Evolutionary conservation across 306 rosid genomes (phyloP).

Genomic region (Gillenia trifoliata): DNA sequence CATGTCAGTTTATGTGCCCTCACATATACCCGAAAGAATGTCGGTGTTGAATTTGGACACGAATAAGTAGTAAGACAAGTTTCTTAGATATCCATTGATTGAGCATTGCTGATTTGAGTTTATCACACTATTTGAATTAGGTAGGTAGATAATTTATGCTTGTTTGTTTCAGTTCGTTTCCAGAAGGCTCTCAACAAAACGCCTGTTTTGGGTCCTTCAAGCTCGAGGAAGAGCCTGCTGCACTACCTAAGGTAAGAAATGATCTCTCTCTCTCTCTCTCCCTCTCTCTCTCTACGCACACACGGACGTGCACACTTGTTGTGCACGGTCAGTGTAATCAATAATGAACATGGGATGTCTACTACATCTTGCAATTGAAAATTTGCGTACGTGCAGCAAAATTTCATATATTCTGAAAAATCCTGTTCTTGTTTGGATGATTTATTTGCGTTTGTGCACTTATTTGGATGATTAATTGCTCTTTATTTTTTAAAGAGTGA

Average conservation of each 20-base stretch:
- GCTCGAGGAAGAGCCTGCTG: conserved; percentile 47
- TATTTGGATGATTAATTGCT: not conserved
- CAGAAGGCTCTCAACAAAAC: conserved; percentile 48
- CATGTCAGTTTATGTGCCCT: conserved; percentile 54
- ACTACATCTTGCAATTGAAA: not conserved
- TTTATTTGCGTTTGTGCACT: no score
- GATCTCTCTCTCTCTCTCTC: no score
- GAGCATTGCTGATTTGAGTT: not conserved
- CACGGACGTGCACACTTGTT: not conserved
- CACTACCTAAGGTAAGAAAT: conserved; percentile 57
- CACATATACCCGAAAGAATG: conserved; percentile 40
- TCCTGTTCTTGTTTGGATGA: not conserved
- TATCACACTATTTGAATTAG: not conserved
- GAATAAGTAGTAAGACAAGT: conserved; percentile 42
- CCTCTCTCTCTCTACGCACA: not conserved
- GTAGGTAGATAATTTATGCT: conserved; percentile 15
- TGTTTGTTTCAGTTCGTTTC: conserved; percentile 41
- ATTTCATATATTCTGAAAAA: not conserved
- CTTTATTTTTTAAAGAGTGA: not conserved
- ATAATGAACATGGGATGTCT: not conserved
- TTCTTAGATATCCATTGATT: not conserved
- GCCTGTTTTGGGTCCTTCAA: conserved; percentile 38
- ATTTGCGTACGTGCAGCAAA: not conserved
- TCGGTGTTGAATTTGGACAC: conserved; percentile 37
- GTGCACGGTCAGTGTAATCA: not conserved